Base-by-base conservation (phyloP, 2,329 filamentous ascomycete species). In the Fusarium austroafricanum region DNA sequence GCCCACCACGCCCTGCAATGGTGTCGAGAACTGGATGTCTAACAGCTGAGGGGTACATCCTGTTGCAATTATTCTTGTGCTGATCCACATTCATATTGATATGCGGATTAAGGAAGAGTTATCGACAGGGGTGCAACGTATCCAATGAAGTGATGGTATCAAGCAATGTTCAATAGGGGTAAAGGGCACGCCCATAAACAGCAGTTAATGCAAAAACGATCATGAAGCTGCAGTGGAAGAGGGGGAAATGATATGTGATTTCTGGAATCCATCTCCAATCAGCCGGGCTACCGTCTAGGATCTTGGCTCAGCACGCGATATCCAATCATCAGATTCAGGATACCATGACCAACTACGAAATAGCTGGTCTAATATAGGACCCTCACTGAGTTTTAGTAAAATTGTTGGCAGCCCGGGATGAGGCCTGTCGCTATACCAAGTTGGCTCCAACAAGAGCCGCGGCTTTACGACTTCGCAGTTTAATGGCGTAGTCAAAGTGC, bases 401-500 rank as follows among this genome's bases (percentile, higher is more conserved):
- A 20, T 23, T 31, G 26, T 43, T 20, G 31, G 29, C 17, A 31
- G n/a, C n/a, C n/a, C n/a, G 23, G 43, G 29, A 28, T 42, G 6
- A 10, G 21, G 10, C 42, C 15, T 42, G 17, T n/a, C 9, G 17
- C 33, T 55, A 42, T 46, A 33, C n/a, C 39, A 38, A 40, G 29
- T 58, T 18, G 42, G 47, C 49, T 10, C 64, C 47, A 55, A 71
- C 35, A 26, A 74, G 61, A 33, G 45, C 58, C 39, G 14, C 45
- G 29, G 67, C 62, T 38, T 60, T 56, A 23, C 39, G 39, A 39
- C 53, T 71, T 39, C 72, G 72, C 10, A 67, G 55, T 40, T 45
- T 61, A 40, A 75, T 74, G 43, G 47, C 61, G 55, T 76, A 78
- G 23, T 74, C 69, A 56, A 78, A 78, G 52, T 75, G 75, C 56